Conservation (phyloP, 176 grass and related monocot genomes). For the Avena insularis region DNA sequence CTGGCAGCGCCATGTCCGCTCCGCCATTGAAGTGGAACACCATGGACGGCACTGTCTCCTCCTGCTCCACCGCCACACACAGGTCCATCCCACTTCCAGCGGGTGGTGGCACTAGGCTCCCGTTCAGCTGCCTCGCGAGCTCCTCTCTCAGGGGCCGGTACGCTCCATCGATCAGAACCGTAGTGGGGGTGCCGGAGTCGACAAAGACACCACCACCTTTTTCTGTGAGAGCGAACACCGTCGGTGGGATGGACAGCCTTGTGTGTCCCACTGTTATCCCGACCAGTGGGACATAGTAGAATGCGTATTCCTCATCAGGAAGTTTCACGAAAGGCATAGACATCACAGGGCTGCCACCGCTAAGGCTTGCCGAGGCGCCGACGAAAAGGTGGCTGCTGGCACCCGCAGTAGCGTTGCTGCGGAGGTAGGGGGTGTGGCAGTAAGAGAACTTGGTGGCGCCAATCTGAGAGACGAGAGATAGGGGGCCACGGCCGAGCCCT, state of each 20-base stretch:
- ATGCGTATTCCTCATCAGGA: neutral
- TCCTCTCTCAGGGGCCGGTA: neutral
- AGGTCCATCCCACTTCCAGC: neutral
- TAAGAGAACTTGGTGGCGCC: constrained; percentile 40
- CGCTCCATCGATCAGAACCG: neutral
- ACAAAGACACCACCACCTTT: neutral
- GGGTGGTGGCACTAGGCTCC: constrained; percentile 35
- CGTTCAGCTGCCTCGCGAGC: neutral
- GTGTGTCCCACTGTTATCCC: constrained; percentile 27
- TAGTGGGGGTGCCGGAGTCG: constrained; percentile 31
- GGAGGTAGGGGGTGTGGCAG: constrained; percentile 38
- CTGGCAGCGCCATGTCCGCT: constrained; percentile 20
- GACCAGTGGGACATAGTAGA: constrained; percentile 39
- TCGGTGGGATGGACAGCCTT: constrained; percentile 1
- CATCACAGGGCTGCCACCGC: neutral
- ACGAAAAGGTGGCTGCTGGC: constrained; percentile 41
- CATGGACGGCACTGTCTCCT: neutral
- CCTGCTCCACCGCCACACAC: neutral
- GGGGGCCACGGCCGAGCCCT: constrained; percentile 31
- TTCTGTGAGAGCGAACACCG: neutral
- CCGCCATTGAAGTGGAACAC: constrained; percentile 38
- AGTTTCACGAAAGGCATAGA: constrained; percentile 34
- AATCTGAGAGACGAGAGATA: constrained; percentile 12
- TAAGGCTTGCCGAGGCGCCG: constrained; percentile 14
- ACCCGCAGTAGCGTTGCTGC: neutral